Base-by-base conservation (phyloP, 768 basidiomycete species). In the Mrakia frigida region DNA sequence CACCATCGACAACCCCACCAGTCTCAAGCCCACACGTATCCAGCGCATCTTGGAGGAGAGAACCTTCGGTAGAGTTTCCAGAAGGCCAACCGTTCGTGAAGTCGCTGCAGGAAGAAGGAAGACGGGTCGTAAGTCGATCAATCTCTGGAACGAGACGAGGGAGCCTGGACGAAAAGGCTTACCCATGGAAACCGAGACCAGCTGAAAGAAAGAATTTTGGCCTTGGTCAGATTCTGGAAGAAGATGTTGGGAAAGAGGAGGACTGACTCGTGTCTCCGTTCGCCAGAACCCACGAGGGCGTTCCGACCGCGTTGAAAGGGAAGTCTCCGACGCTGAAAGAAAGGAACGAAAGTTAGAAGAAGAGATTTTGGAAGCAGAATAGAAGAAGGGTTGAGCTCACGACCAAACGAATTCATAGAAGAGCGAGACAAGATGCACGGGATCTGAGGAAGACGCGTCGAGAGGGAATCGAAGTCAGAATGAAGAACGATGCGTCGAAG, bases 381-480 rank as follows among this genome's bases (percentile, higher is more conserved):
- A 41, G 39, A 41, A 46, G 43, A 14, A 46, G 16, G 2, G 6
- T 46, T 14, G 43, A 11, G 21, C 46, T 50, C 46, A 50, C 46
- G 80, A 61, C 79, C 76, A 84, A 78, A 83, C 81, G 78, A 83
- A 83, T 76, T 84, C 84, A 82, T 83, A 84, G 79, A 84, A 84
- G 37, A 84, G 79, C 25, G 81, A 81, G 53, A 82, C 81, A 28
- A 83, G 78, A 78, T 82, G 81, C 10, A 79, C 82, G 9, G 82
- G 84, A 76, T 84, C 56, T 56, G 28, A 21, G 18, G 18, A 18
- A 50, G 46, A 50, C 46, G 46, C 46, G 46, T 21, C 46, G 56
- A 3, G 28, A 25, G 56, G 2, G 25, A 56, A 56, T 21, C 18
- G 56, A 25, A 5, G 56, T 56, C 25, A 56, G 28, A 56, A 25